A percentile compares a stretch with the other conserved stretches of the same genome.
Conservation (phyloP, 306 rosid genomes). For the Corylus heterophylla region DNA sequence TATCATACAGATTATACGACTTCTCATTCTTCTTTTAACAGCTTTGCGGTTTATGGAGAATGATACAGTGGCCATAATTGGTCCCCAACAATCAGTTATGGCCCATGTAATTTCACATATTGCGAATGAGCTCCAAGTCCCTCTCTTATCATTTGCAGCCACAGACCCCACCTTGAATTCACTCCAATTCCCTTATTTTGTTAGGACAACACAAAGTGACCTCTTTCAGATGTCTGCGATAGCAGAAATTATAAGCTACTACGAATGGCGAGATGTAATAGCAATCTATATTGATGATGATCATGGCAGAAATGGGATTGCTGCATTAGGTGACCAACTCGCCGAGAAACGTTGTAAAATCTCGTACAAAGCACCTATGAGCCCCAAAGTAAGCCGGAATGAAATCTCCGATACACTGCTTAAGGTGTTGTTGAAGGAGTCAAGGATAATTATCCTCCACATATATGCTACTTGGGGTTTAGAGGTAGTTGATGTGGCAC, state of each 20-base stretch:
- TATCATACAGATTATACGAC: not conserved
- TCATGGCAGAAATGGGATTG: constrained; percentile 86
- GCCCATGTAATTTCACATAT: constrained; percentile 91
- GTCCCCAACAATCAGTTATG: constrained; percentile 79
- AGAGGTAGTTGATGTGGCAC: constrained; percentile 59
- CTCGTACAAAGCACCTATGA: constrained; percentile 77
- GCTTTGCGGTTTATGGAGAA: constrained; percentile 77
- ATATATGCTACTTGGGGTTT: constrained; percentile 45
- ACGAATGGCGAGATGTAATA: constrained; percentile 80
- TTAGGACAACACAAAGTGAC: constrained; percentile 76
- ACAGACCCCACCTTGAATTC: constrained; percentile 83
- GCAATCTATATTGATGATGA: constrained; percentile 89
- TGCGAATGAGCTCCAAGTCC: constrained; percentile 87
- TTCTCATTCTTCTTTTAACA: constrained; percentile 34
- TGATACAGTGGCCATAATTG: constrained; percentile 83
- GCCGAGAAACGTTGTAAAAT: constrained; percentile 78
- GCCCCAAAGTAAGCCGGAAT: constrained; percentile 39
- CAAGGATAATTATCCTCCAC: constrained; percentile 68
- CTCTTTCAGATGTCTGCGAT: constrained; percentile 79
- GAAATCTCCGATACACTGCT: constrained; percentile 65
- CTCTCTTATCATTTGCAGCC: constrained; percentile 78
- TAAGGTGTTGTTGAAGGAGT: constrained; percentile 76
- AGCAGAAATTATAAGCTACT: constrained; percentile 68
- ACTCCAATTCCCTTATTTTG: constrained; percentile 86
- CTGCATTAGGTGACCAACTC: constrained; percentile 70